A percentile compares a stretch with the other conserved stretches of the same genome.
Evolutionary conservation across 306 rosid genomes (phyloP).

Genomic region (Heteromeles arbutifolia): DNA sequence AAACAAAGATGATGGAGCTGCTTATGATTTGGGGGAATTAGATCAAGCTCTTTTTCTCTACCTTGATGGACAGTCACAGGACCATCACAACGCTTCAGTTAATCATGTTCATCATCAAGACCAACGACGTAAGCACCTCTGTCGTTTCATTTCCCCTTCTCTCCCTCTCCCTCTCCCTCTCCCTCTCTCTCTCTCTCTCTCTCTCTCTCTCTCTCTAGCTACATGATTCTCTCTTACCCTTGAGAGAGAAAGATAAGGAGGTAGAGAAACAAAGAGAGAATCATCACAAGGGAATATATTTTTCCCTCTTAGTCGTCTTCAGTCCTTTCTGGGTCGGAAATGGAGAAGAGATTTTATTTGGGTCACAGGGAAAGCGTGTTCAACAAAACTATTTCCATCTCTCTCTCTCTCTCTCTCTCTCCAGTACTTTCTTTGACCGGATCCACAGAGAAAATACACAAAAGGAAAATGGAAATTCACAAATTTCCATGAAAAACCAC

Average conservation of each 20-base stretch:
- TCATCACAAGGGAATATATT: constrained; percentile 8
- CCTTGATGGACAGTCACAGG: constrained; percentile 72
- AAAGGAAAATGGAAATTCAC: background rate
- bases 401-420: background rate
- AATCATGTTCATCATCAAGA: constrained; percentile 37
- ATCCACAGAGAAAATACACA: background rate
- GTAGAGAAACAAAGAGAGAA: background rate
- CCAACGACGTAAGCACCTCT: constrained; percentile 53
- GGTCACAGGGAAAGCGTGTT: constrained; percentile 58
- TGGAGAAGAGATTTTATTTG: constrained; percentile 5
- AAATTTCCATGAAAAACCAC: background rate
- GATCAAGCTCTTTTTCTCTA: constrained; percentile 93
- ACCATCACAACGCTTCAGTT: constrained; percentile 36
- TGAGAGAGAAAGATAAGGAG: background rate
- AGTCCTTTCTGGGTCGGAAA: constrained; percentile 32
- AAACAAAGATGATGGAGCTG: constrained; percentile 61
- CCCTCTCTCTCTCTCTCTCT: background rate
- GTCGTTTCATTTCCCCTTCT: background rate
- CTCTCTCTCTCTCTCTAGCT: background rate
- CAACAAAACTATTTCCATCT: constrained; percentile 16
- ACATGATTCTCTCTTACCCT: background rate
- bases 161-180: background rate
- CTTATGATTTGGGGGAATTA: constrained; percentile 82
- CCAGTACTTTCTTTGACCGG: background rate
- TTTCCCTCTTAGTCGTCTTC: constrained; percentile 9